Base-by-base conservation (phyloP, 2,329 filamentous ascomycete genomes). In the Neurospora sp. region DNA sequence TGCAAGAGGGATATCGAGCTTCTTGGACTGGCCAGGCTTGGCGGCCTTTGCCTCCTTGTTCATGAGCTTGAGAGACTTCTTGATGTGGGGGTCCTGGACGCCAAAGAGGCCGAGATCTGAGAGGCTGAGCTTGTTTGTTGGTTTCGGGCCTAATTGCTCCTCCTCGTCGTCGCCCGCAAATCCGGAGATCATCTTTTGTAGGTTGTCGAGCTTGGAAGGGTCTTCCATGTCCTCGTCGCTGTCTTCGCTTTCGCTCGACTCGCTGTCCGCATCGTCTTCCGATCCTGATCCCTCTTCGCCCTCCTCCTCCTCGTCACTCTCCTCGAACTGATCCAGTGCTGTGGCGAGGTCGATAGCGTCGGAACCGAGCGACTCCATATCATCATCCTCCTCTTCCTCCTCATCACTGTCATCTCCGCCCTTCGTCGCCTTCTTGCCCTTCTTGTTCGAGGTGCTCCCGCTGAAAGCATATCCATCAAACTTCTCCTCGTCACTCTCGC, bases 401-500 rank as follows among this genome's bases (percentile, higher is more conserved):
- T 83, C 83, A 17, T 82, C 78, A 17, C 79, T 81, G 6, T 81
- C 81, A 73, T 87, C 85, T 28, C 85, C 78, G 74, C 84, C 82
- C 74, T 78, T 76, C 71, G 71, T 76, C 70, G 77, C 74, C 67
- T 78, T 81, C 71, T 76, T 75, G 73, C 80, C 81, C 65, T 73
- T 74, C 38, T 71, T 77, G 69, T 79, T 80, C 2, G 79, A 73
- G 67, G 80, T 81, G 75, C 82, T 84, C 11, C 85, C 85, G 1
- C 84, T 76, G 71, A 89, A 88, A 0, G 83, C 76, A 75, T 90
- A 96, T 11, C 89, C 92, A 73, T 93, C 88, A 74, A 97, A 96
- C 72, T 86, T 87, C 77, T 97, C 94, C 76, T 96, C 90, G 76
- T 97, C 94, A 75, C 92, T 96, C 73, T 92, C 90, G 3, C 93